These are phyloP conservation scores for Cercospora beticola DNA, from an alignment of 2,329 filamentous ascomycete genomes.

Conservation along the genomic window DNA sequence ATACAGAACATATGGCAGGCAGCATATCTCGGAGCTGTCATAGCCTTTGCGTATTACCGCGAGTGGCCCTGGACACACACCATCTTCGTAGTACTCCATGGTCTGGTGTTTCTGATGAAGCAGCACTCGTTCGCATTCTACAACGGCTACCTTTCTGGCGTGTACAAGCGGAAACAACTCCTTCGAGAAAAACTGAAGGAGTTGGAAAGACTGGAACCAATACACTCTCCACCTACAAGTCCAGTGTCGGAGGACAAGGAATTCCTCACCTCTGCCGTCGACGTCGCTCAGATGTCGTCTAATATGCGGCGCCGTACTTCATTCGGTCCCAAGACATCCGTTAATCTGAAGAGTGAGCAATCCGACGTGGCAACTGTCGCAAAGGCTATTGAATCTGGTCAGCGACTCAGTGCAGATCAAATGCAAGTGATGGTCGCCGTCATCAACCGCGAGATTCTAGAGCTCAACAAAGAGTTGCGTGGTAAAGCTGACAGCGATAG, in stretches of 20 bases:
- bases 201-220: constrained; percentile 55
- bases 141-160: constrained; percentile 63
- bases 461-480: constrained; percentile 63
- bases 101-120: constrained; percentile 77
- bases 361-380: constrained; percentile 62
- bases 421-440: constrained; percentile 63
- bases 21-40: constrained; percentile 59
- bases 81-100: constrained; percentile 73
- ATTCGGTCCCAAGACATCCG: constrained; percentile 42
- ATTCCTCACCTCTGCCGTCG: constrained; percentile 20
- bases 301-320: constrained; percentile 36
- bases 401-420: constrained; percentile 62
- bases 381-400: constrained; percentile 59
- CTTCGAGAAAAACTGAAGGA: constrained; percentile 55
- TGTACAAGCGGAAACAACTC: constrained; percentile 56
- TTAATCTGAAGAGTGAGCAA: constrained; percentile 48
- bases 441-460: constrained; percentile 65
- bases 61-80: constrained; percentile 84
- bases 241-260: constrained; percentile 20
- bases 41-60: constrained; percentile 66
- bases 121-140: constrained; percentile 79
- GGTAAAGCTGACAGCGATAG: constrained; percentile 57
- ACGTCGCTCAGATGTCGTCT: constrained; percentile 21
- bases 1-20: constrained; percentile 74
- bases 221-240: constrained; percentile 41